Evolutionary conservation across 2,329 filamentous ascomycete species (phyloP).

Genomic region (Fusarium sp.): DNA sequence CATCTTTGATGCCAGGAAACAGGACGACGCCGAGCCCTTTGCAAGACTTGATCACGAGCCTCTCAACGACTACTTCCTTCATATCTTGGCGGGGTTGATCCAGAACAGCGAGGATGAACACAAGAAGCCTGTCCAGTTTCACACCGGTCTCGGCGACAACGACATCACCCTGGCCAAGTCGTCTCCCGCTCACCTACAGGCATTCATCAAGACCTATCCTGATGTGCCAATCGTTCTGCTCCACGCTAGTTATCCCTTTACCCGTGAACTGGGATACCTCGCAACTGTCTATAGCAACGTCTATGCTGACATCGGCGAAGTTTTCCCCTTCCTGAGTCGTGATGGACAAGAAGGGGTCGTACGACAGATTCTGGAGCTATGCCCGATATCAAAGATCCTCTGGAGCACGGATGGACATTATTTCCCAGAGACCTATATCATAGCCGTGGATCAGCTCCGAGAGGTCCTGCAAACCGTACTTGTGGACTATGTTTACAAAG

Average conservation of each 20-base stretch:
- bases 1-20: constrained; percentile 48
- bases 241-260: constrained; percentile 85
- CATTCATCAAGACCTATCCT: constrained; percentile 75
- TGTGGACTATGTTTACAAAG: constrained; percentile 71
- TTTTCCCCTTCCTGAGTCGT: constrained; percentile 81
- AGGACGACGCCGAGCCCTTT: constrained; percentile 48
- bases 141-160: constrained; percentile 84
- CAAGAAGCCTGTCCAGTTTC: constrained; percentile 83
- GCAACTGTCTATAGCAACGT: constrained; percentile 82
- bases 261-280: constrained; percentile 80
- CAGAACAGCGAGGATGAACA: constrained; percentile 54
- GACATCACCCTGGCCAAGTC: constrained; percentile 76
- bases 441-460: constrained; percentile 78
- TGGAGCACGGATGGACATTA: constrained; percentile 86
- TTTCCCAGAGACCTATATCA: constrained; percentile 80
- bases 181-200: constrained; percentile 80
- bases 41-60: constrained; percentile 69
- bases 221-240: constrained; percentile 79
- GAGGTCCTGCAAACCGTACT: constrained; percentile 76
- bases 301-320: constrained; percentile 84
- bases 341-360: constrained; percentile 79
- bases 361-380: constrained; percentile 78
- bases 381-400: constrained; percentile 78
- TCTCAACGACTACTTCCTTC: constrained; percentile 77
- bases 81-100: constrained; percentile 70